phyloP scores from a whole-genome alignment of 345 rosid genomes.

The Melaleuca quinquenervia region DNA sequence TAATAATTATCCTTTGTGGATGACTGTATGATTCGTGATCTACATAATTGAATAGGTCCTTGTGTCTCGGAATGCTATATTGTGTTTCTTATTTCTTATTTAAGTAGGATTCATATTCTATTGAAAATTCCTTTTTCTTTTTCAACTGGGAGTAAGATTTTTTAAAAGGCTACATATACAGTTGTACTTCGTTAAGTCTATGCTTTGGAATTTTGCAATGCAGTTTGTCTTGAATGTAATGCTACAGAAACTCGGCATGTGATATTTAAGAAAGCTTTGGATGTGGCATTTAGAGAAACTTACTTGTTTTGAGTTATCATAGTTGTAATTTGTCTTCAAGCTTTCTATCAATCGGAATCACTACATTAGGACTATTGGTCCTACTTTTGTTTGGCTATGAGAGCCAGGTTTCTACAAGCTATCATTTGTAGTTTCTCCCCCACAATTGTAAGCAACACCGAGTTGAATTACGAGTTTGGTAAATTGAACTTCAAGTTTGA shows the following conservation, averaged over 20 bases:
- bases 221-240: not conserved
- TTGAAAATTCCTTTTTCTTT: not conserved
- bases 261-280: not conserved
- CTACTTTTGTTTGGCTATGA: not conserved
- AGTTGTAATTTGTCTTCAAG: not conserved
- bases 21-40: not conserved
- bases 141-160: not conserved
- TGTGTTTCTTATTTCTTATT: not conserved
- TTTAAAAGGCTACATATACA: not conserved
- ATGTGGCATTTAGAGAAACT: not conserved
- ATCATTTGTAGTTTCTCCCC: not conserved
- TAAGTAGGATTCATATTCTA: not conserved
- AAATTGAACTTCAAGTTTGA: not conserved
- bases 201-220: not conserved
- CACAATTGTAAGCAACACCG: not conserved
- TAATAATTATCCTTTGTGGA: not conserved
- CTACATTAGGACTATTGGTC: not conserved
- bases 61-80: not conserved
- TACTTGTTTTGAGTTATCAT: not conserved
- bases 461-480: not conserved
- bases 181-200: not conserved
- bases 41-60: not conserved
- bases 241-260: not conserved
- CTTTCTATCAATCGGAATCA: not conserved
- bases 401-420: not conserved